These are phyloP conservation scores for Penicillium sp. DNA, from an alignment of 2,329 filamentous ascomycete species.

Conservation along the genomic window DNA sequence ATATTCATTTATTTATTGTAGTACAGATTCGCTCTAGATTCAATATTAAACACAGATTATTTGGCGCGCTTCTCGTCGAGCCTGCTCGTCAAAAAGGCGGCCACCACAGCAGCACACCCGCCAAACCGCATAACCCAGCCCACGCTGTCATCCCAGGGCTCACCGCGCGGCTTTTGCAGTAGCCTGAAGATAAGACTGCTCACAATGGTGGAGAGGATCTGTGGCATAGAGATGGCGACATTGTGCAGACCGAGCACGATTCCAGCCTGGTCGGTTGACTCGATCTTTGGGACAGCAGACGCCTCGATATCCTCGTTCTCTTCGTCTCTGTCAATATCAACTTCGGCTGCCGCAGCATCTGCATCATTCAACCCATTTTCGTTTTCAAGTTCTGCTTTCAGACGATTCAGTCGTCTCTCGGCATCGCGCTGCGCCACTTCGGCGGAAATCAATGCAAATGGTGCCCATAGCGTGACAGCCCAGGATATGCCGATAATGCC, in stretches of 20 bases:
- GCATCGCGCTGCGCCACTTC: slow-evolving; percentile 83
- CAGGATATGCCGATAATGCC: slow-evolving; percentile 83
- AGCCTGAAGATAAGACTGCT: slow-evolving; percentile 80
- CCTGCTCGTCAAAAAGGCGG: slow-evolving; percentile 67
- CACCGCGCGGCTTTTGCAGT: slow-evolving; percentile 81
- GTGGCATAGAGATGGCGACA: slow-evolving; percentile 85
- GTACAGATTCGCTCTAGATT: neutral
- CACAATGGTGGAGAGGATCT: slow-evolving; percentile 82
- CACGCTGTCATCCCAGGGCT: slow-evolving; percentile 80
- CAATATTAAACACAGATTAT: neutral
- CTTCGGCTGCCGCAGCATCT: neutral
- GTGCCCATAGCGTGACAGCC: slow-evolving; percentile 91
- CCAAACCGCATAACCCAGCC: slow-evolving; percentile 82
- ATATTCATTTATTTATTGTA: neutral
- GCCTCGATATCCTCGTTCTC: slow-evolving; percentile 24
- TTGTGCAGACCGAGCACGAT: slow-evolving; percentile 95
- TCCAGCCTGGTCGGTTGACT: slow-evolving; percentile 68
- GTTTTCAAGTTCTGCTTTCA: slow-evolving; percentile 24
- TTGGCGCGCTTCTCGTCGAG: slow-evolving; percentile 57
- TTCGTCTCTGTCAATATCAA: slow-evolving; percentile 12
- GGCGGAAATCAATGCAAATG: slow-evolving; percentile 89
- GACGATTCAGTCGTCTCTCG: slow-evolving; percentile 51
- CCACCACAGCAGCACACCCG: slow-evolving; percentile 70
- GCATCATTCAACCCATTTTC: neutral
- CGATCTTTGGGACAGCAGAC: slow-evolving; percentile 25